Conservation (phyloP, 2,329 filamentous ascomycete genomes). For the Pestalotiopsis sp. region DNA sequence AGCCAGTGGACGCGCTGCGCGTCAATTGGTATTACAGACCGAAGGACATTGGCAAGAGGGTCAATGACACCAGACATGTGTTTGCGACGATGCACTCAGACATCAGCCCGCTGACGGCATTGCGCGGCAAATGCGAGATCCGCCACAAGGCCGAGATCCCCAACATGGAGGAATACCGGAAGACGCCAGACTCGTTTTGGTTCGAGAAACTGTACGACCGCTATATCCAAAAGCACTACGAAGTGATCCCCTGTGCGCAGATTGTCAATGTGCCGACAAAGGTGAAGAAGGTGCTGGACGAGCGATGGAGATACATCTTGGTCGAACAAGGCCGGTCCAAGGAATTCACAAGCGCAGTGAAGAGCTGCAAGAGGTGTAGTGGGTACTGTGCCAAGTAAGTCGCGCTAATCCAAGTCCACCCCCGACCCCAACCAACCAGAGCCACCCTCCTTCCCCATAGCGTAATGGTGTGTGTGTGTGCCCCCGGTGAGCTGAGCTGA, state of each 20-base stretch:
- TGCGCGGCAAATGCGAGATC: slow-evolving; percentile 93
- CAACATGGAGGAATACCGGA: slow-evolving; percentile 82
- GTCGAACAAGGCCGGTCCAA: slow-evolving; percentile 93
- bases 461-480: not conserved
- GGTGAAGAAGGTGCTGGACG: slow-evolving; percentile 93
- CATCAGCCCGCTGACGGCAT: slow-evolving; percentile 85
- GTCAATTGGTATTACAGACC: slow-evolving; percentile 99
- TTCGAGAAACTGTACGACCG: slow-evolving; percentile 97
- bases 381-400: slow-evolving; percentile 89
- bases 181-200: slow-evolving; percentile 87
- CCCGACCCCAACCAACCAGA: slow-evolving; percentile 15
- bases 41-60: slow-evolving; percentile 91
- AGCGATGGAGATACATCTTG: slow-evolving; percentile 94
- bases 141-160: slow-evolving; percentile 84
- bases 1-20: slow-evolving; percentile 81
- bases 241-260: slow-evolving; percentile 86
- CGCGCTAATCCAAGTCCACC: slow-evolving; percentile 3
- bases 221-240: slow-evolving; percentile 97
- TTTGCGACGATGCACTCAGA: slow-evolving; percentile 99
- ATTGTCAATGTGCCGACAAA: slow-evolving; percentile 96
- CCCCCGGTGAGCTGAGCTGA: not conserved
- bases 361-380: slow-evolving; percentile 91
- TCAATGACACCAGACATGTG: slow-evolving; percentile 85
- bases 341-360: slow-evolving; percentile 93
- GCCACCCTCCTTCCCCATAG: slow-evolving; percentile 8